Evolutionary conservation across 371 early-diverging fungal genomes (phyloP).

Genomic region (Nosema granulosis): DNA sequence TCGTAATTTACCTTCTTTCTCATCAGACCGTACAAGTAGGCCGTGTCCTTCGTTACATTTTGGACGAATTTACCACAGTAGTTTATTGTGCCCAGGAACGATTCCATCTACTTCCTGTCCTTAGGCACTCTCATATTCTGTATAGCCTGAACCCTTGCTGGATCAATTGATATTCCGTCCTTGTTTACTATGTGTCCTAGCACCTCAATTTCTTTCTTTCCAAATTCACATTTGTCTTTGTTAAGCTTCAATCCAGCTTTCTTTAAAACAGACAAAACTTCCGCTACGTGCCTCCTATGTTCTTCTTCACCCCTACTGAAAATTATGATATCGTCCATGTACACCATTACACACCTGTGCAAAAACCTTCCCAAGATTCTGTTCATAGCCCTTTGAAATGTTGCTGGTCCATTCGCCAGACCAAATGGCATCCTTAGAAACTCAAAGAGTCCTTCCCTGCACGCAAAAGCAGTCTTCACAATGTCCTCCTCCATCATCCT

Average conservation of each 20-base stretch:
- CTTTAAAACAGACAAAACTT: not conserved
- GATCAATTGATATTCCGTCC: slow-evolving; percentile 4
- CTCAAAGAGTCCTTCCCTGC: slow-evolving; percentile 65
- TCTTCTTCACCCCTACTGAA: not conserved
- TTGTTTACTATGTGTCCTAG: slow-evolving; percentile 20
- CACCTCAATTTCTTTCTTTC: slow-evolving; percentile 26
- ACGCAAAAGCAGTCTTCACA: slow-evolving; percentile 12
- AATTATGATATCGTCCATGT: slow-evolving; percentile 6
- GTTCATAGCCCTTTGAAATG: slow-evolving; percentile 65
- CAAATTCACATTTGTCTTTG: slow-evolving; percentile 16
- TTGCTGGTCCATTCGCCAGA: slow-evolving; percentile 60
- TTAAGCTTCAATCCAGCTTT: not conserved
- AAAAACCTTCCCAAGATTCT: slow-evolving; percentile 53
- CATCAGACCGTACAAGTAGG: not conserved
- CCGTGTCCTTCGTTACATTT: not conserved
- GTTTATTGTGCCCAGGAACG: slow-evolving; percentile 11
- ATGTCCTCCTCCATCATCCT: not conserved
- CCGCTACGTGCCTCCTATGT: not conserved
- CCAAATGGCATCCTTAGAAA: slow-evolving; percentile 69
- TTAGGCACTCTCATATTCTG: not conserved
- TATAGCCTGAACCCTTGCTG: slow-evolving; percentile 11
- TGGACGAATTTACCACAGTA: slow-evolving; percentile 13
- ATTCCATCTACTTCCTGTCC: not conserved
- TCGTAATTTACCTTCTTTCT: too few species aligned
- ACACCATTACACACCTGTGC: not conserved